phyloP scores from a whole-genome alignment of 164 flowering plant species.

The Macadamia tetraphylla region DNA sequence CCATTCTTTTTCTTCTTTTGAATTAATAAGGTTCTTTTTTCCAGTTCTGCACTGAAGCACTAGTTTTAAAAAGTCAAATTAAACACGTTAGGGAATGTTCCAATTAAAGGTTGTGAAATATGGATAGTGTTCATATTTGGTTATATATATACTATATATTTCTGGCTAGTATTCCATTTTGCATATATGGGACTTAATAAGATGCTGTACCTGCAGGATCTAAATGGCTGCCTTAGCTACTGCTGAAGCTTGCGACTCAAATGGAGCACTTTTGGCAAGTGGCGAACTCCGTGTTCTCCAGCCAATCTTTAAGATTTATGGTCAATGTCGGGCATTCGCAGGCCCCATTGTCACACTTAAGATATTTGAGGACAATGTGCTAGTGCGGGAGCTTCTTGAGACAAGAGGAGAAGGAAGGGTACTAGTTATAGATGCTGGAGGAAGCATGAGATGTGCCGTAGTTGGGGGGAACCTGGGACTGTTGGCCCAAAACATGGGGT shows the following conservation, averaged over 20 bases:
- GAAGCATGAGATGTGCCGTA: constrained; percentile 69
- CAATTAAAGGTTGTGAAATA: too few relatives aligned
- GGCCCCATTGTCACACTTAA: constrained; percentile 62
- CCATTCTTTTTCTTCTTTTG: too few relatives aligned
- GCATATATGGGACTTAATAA: too few relatives aligned
- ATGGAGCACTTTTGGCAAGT: constrained; percentile 35
- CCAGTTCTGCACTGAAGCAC: too few relatives aligned
- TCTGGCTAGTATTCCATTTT: too few relatives aligned
- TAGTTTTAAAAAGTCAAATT: too few relatives aligned
- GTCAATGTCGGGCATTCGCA: constrained; percentile 45
- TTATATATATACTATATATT: too few relatives aligned
- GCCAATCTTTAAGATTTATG: constrained; percentile 55
- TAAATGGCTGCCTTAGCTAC: constrained; percentile 52
- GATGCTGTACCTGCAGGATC: constrained; percentile 5
- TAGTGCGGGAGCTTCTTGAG: constrained; percentile 59
- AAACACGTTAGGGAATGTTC: too few relatives aligned
- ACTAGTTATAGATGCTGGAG: constrained; percentile 71
- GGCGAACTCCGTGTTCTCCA: constrained; percentile 58
- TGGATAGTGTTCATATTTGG: too few relatives aligned
- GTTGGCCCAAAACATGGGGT: constrained; percentile 62
- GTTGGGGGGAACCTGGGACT: constrained; percentile 68
- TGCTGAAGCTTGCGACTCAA: constrained; percentile 65
- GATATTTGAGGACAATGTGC: constrained; percentile 70
- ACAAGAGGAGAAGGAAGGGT: constrained; percentile 68
- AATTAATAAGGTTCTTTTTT: too few relatives aligned